A percentile compares a stretch with the other conserved stretches of the same genome.
These are phyloP conservation scores for Circinella umbellata DNA, from an alignment of 371 early-diverging fungal genomes.

Conservation along the genomic window DNA sequence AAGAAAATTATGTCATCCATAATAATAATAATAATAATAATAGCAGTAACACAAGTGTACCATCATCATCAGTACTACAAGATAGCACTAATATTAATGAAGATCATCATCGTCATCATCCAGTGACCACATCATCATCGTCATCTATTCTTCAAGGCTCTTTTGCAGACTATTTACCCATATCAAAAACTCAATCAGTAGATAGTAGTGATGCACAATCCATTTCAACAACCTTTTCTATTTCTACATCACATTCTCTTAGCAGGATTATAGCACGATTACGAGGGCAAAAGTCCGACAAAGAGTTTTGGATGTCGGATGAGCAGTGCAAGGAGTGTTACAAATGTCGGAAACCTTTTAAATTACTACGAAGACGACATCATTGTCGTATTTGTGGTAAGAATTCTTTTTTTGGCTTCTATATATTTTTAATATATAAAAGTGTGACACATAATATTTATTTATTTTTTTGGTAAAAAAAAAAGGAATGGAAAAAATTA, in stretches of 20 bases:
- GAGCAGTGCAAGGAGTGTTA: slow-evolving; percentile 85
- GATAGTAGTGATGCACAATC: slow-evolving; percentile 60
- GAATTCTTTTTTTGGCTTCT: neutral
- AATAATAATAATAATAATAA: neutral
- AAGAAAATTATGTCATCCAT: slow-evolving; percentile 1
- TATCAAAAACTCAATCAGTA: slow-evolving; percentile 44
- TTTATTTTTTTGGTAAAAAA: no score
- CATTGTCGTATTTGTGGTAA: slow-evolving; percentile 89
- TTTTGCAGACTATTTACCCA: slow-evolving; percentile 31
- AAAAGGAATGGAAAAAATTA: neutral
- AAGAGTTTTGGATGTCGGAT: slow-evolving; percentile 89
- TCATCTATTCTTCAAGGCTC: slow-evolving; percentile 23
- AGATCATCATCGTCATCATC: slow-evolving; percentile 8
- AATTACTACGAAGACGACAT: slow-evolving; percentile 75
- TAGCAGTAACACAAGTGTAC: neutral
- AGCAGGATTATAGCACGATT: slow-evolving; percentile 60
- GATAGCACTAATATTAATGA: neutral
- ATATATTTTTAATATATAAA: neutral
- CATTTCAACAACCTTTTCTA: slow-evolving; percentile 56
- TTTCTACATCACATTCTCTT: slow-evolving; percentile 63
- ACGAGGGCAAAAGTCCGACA: slow-evolving; percentile 67
- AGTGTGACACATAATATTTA: no score
- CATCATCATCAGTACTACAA: neutral
- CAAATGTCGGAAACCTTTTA: slow-evolving; percentile 80
- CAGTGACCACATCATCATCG: slow-evolving; percentile 14